A percentile compares a stretch with the other conserved stretches of the same genome.
phyloP scores from a whole-genome alignment of 129 eudicot species.

The Deinandra increscens region DNA sequence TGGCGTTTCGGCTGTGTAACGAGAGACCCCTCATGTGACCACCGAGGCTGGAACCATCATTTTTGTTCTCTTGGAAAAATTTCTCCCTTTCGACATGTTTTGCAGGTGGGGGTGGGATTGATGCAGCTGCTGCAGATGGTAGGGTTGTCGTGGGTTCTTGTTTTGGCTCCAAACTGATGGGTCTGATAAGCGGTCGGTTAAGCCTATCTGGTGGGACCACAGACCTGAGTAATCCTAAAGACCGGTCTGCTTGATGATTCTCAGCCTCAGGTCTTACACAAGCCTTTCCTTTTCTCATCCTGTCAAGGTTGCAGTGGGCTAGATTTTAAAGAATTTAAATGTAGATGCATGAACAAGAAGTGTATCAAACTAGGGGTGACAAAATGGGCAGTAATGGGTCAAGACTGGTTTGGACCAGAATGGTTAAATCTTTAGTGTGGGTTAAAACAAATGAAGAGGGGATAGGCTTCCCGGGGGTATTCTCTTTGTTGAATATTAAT shows the following conservation, averaged over 20 bases:
- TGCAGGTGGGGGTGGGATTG: conserved; percentile 94
- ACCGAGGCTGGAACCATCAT: conserved; percentile 52
- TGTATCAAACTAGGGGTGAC: neutral
- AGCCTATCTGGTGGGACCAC: conserved; percentile 56
- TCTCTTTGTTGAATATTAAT: no score
- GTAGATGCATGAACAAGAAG: neutral
- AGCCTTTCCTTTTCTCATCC: conserved; percentile 93
- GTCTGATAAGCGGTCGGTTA: conserved; percentile 85
- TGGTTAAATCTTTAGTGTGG: neutral
- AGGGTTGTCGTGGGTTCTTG: conserved; percentile 39
- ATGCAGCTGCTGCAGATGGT: conserved; percentile 42
- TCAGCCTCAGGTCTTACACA: conserved; percentile 64
- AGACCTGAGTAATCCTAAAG: conserved; percentile 52
- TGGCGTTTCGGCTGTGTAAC: conserved; percentile 71
- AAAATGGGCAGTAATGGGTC: neutral
- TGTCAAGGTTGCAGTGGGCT: conserved; percentile 32
- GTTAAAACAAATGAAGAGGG: neutral
- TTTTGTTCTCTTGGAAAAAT: conserved; percentile 76
- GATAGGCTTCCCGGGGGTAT: no score
- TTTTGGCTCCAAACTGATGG: conserved; percentile 56
- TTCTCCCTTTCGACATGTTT: conserved; percentile 89
- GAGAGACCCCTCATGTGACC: conserved; percentile 84
- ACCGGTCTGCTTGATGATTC: conserved; percentile 38
- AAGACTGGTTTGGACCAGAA: neutral
- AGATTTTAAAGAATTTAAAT: neutral